Evolutionary conservation across 2,329 filamentous ascomycete genomes (phyloP), one percentile per base, ranked within the genome.

Genomic region (Mycosphaerella sp.): DNA sequence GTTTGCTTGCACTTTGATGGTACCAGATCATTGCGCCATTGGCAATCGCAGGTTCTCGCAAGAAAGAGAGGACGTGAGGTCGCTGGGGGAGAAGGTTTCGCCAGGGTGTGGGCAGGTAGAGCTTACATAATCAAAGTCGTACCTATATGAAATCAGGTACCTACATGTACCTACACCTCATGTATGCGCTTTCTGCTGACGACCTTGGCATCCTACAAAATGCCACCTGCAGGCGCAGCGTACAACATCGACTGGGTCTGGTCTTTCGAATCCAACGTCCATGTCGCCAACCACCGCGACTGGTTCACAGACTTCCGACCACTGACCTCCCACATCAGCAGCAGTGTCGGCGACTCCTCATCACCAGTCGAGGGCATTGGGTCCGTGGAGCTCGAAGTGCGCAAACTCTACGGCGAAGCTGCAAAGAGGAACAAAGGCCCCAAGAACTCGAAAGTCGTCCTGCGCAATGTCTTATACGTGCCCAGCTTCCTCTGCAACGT

Each of bases 181-280:
- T 29, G 6, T 21, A 29, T 29, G 6, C 26, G 6, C 5, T 29
- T 1, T 29, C 26, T 4, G 26, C 26, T 29, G 26, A 29, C 26
- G 26, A 29, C 5, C 26, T 6, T 29, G 26, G 3, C 26, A 29
- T 29, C 26, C 5, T 29, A 7, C 26, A 29, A 29, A 44, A 62
- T 63, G 60, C 17, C 60, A 29, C 60, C 60, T 2, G 47, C 26
- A 36, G 60, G 54, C 36, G 34, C 47, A 23, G 55, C 51, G 1
- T 62, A 61, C 39, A 44, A 61, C 46, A 44, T 46, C 39, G 60
- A 62, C 53, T 62, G 59, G 57, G 44, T 61, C 39, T 57, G 48
- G 45, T 58, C 55, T 14, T 55, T 50, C 48, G 46, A 54, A n/a
- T 50, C 53, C 11, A 58, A 63, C 39, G 50, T 58, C 17, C 59